These are phyloP conservation scores for Borealophlyctis nickersoniae DNA, from an alignment of 192 early-diverging fungal genomes.

Conservation along the genomic window DNA sequence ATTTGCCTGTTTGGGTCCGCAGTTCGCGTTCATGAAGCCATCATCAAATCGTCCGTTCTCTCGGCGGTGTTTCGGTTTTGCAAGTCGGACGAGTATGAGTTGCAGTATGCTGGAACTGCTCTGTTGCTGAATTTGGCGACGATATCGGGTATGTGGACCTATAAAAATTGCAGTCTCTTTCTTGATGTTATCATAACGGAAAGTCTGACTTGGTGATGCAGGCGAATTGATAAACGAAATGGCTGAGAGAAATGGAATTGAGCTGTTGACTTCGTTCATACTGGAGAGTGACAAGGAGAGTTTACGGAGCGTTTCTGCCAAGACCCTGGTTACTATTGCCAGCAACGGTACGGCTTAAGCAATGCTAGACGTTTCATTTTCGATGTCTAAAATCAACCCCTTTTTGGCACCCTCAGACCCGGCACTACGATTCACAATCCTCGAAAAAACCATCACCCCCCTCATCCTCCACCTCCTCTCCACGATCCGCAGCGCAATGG, in stretches of 20 bases:
- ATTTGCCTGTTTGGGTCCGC: constrained; percentile 11
- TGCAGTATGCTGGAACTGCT: constrained; percentile 51
- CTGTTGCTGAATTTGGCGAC: constrained; percentile 50
- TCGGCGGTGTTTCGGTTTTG: constrained; percentile 41
- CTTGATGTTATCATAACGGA: too few relatives aligned
- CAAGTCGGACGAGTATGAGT: constrained; percentile 38
- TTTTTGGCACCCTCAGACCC: too few relatives aligned
- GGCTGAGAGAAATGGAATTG: constrained; percentile 18
- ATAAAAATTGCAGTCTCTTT: too few relatives aligned
- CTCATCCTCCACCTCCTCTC: too few relatives aligned
- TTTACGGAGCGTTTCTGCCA: constrained; percentile 38
- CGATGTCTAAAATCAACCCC: too few relatives aligned
- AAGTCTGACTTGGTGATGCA: constrained; percentile 17
- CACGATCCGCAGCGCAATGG: too few relatives aligned
- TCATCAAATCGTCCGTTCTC: constrained; percentile 33
- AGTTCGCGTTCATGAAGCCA: constrained; percentile 11
- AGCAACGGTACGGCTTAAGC: constrained; percentile 34
- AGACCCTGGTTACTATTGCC: constrained; percentile 34
- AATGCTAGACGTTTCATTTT: too few relatives aligned
- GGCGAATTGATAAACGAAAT: constrained; percentile 27
- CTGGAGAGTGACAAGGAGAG: constrained; percentile 29
- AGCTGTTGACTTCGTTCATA: constrained; percentile 21
- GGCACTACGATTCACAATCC: too few relatives aligned
- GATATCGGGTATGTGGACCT: constrained; percentile 38
- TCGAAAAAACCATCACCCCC: too few relatives aligned